Evolutionary conservation across 2,329 filamentous ascomycete species (phyloP), one percentile per base, ranked within the genome.

Genomic region (Cercospora sesami): DNA sequence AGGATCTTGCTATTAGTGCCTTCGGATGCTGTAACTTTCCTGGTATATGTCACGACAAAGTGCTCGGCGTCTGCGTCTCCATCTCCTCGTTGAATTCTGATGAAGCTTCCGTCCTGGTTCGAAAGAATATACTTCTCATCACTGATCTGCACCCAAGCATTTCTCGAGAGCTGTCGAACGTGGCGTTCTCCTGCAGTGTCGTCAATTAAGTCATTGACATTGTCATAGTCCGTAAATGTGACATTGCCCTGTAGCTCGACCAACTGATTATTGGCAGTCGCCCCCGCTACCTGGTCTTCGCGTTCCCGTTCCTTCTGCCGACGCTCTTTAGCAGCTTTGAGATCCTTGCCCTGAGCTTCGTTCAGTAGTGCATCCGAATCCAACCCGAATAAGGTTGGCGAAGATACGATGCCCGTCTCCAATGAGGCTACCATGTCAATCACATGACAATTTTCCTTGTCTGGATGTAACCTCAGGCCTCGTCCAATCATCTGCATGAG

Each of bases 401-500:
- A 93, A 0, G 93, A 96, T 2, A 97, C 87, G 62, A 99, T 91
- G 4, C 95, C 95, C 0, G 89, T 91, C 62, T 89, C 88, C 23
- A 98, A 82, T 42, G 89, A 93, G 0, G 94, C 91, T 0, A 98
- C 95, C 88, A 99, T 93, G 79, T 99, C 95, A 75, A 99, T 96
- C 68, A 99, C 85, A 78, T 98, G 95, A 73, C 95, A 99, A 76
- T 98, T 88, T 45, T 89, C 82, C 79, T 99, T 99, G 12, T 87
- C 91, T 0, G 89, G 84, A 77, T 92, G 86, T 45, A 97, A 81
- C 51, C 95, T 88, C 88, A 99, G 91, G 4, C 95, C 95, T 74
- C 95, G 87, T 0, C 95, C 95, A 69, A 99, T 97, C 95, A 99
- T 99, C 80, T 99, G 95, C 0, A 98, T 89, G 1, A 99, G 86